Evolutionary conservation across 352 stramenopile species (phyloP).

Genomic region (Globisporangium okanoganense): DNA sequence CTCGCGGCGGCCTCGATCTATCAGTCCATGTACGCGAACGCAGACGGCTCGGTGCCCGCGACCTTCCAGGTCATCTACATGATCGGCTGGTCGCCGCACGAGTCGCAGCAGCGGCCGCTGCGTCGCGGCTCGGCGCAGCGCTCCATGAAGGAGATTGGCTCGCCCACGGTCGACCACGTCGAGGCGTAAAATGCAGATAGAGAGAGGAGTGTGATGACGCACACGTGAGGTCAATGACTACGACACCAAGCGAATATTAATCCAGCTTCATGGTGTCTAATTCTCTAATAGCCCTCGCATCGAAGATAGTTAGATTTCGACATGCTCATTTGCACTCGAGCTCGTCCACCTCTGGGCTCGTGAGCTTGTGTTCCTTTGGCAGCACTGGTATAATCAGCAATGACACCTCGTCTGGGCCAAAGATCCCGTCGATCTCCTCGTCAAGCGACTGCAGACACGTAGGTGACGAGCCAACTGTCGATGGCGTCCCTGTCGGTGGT

Average conservation of each 20-base stretch:
- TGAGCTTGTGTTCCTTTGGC: background rate
- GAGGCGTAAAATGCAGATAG: constrained; percentile 1
- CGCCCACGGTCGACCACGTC: constrained; percentile 18
- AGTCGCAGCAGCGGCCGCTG: constrained; percentile 92
- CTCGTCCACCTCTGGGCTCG: background rate
- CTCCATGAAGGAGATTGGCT: constrained; percentile 73
- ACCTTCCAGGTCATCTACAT: constrained; percentile 98
- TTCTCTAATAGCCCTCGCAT: background rate
- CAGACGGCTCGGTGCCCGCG: constrained; percentile 88
- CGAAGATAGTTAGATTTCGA: background rate
- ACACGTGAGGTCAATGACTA: too few species aligned
- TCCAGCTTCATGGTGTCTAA: too few species aligned
- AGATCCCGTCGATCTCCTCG: constrained; percentile 6
- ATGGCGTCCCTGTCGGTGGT: constrained; percentile 4
- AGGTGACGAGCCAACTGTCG: constrained; percentile 10
- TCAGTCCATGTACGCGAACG: constrained; percentile 89
- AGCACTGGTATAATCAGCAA: background rate
- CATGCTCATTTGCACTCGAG: background rate
- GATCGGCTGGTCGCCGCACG: constrained; percentile 97
- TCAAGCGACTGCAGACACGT: constrained; percentile 9
- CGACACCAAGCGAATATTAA: too few species aligned
- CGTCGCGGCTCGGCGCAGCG: constrained; percentile 70
- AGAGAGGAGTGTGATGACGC: background rate
- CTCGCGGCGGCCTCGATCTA: constrained; percentile 94
- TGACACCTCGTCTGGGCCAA: background rate